A percentile compares a stretch with the other conserved stretches of the same genome.
Evolutionary conservation across 1,284 basidiomycete genomes (phyloP).

Genomic region (Phellopilus nigrolimitatus): DNA sequence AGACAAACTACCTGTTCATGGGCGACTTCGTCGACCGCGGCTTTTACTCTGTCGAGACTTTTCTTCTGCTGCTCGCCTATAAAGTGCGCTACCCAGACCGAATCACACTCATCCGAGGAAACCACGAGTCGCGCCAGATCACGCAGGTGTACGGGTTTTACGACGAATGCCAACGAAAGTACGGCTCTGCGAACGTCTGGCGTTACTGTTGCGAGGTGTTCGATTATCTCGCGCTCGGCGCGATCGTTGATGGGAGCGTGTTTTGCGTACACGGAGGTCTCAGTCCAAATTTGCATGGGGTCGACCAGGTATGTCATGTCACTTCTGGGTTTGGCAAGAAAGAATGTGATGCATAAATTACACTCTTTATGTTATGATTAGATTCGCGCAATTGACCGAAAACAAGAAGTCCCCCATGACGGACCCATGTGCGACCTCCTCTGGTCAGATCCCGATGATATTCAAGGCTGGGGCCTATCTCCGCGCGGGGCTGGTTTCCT

Average conservation of each 20-base stretch:
- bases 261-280: slow-evolving; percentile 93
- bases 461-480: slow-evolving; percentile 93
- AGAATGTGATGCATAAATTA: slow-evolving; percentile 18
- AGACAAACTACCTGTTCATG: slow-evolving; percentile 98
- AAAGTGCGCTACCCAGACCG: slow-evolving; percentile 98
- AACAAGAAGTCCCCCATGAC: slow-evolving; percentile 99
- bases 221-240: slow-evolving; percentile 92
- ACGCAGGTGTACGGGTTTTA: slow-evolving; percentile 99
- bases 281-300: slow-evolving; percentile 77
- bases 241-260: slow-evolving; percentile 93
- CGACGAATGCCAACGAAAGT: slow-evolving; percentile 97
- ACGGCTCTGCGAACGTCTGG: slow-evolving; percentile 95
- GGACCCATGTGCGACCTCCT: slow-evolving; percentile 98
- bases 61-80: slow-evolving; percentile 88
- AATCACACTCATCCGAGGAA: slow-evolving; percentile 95
- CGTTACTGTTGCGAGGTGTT: slow-evolving; percentile 98
- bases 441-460: slow-evolving; percentile 99
- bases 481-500: slow-evolving; percentile 67
- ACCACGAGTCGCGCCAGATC: slow-evolving; percentile 99
- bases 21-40: slow-evolving; percentile 97
- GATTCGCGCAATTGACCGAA: slow-evolving; percentile 94
- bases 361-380: slow-evolving; percentile 30
- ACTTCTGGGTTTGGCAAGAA: neutral
- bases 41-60: slow-evolving; percentile 97
- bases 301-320: slow-evolving; percentile 72